Conservation (phyloP, 1,284 basidiomycete genomes). For the Pseudozyma tsukubaensis region DNA sequence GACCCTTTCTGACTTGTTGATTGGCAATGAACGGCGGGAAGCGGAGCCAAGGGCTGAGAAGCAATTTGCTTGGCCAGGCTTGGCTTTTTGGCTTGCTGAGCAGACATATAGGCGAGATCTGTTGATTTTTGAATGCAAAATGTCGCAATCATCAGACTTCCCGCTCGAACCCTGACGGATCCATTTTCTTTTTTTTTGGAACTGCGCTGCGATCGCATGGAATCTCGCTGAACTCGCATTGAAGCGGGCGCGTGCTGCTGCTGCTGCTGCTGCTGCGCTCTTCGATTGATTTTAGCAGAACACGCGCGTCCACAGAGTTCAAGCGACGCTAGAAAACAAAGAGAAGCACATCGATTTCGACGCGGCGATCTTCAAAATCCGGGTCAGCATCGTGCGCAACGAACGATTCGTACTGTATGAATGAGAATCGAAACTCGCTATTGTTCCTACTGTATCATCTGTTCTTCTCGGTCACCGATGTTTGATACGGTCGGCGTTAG, state of each 20-base stretch:
- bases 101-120: conserved; percentile 14
- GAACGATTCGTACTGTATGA: not conserved
- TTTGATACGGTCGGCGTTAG: no score
- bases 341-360: no score
- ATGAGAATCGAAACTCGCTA: not conserved
- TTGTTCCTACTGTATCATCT: no score
- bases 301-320: no score
- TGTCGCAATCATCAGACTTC: conserved; percentile 27
- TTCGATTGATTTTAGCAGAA: no score
- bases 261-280: no score
- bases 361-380: no score
- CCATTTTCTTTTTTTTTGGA: not conserved
- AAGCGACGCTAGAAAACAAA: no score
- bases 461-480: no score
- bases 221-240: conserved; percentile 34
- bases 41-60: conserved; percentile 10
- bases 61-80: conserved; percentile 34
- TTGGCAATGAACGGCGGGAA: conserved; percentile 5
- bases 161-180: conserved; percentile 1
- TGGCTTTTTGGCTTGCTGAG: conserved; percentile 27
- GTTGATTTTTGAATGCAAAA: conserved; percentile 15
- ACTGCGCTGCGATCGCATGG: conserved; percentile 10
- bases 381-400: no score
- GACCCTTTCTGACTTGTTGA: no score
- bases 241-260: not conserved